A percentile compares a stretch with the other conserved stretches of the same genome.
These are phyloP conservation scores for Pseudogymnoascus sp. DNA, from an alignment of 2,329 filamentous ascomycete species.

Conservation along the genomic window DNA sequence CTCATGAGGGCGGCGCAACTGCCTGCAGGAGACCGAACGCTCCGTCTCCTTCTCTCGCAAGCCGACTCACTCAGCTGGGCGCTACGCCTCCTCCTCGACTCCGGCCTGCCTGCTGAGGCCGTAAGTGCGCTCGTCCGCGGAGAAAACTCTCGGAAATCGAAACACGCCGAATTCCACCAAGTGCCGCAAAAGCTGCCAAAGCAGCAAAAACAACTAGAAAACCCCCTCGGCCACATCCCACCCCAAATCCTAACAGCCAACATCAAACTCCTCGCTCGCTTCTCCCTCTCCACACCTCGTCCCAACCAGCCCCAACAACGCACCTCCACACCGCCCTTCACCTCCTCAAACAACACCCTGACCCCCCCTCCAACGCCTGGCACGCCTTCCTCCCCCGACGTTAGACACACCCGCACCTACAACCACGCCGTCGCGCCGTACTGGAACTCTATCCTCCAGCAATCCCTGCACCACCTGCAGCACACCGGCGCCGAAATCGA, in stretches of 20 bases:
- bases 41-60: neutral
- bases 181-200: neutral
- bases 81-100: neutral
- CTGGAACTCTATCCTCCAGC: conserved; percentile 18
- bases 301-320: neutral
- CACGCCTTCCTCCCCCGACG: neutral
- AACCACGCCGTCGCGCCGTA: neutral
- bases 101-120: neutral
- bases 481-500: conserved; percentile 24
- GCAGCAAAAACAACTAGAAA: conserved; percentile 34
- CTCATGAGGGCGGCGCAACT: conserved; percentile 39
- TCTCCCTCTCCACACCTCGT: conserved; percentile 21
- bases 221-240: conserved; percentile 23
- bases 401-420: neutral
- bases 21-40: neutral
- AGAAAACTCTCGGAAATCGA: neutral
- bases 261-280: conserved; percentile 42
- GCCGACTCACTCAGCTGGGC: neutral
- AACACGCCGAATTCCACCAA: too few species aligned
- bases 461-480: conserved; percentile 22
- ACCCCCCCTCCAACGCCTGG: neutral
- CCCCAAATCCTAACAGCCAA: conserved; percentile 41
- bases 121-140: neutral
- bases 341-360: neutral
- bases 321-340: neutral